A percentile compares a stretch with the other conserved stretches of the same genome.
phyloP scores from a whole-genome alignment of 345 rosid genomes.

The Lepidium didymum region DNA sequence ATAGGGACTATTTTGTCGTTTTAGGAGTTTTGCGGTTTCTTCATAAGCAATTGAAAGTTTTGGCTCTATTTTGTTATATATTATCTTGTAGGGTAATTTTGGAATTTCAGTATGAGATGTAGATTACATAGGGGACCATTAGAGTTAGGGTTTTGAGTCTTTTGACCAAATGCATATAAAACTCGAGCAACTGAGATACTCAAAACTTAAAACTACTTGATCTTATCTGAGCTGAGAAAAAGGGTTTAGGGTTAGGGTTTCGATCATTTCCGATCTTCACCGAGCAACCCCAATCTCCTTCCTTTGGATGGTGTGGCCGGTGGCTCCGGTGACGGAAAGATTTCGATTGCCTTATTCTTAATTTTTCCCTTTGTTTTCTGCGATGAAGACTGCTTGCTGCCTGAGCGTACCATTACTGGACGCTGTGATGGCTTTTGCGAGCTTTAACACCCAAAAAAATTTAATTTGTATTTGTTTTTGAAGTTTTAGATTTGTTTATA shows the following conservation, averaged over 20 bases:
- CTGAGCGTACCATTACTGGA: conserved; percentile 38
- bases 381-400: conserved; percentile 80
- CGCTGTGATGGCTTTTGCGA: conserved; percentile 66
- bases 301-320: conserved; percentile 29
- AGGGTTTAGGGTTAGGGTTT: background rate
- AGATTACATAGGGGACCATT: too few relatives aligned
- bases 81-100: conserved; percentile 1
- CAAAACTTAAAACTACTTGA: conserved; percentile 40
- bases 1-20: background rate
- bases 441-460: conserved; percentile 28
- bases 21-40: background rate
- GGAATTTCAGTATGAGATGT: background rate
- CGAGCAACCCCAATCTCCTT: conserved; percentile 29
- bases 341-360: background rate
- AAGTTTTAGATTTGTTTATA: background rate
- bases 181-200: background rate
- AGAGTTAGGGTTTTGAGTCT: conserved; percentile 6
- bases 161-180: conserved; percentile 12
- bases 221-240: conserved; percentile 72
- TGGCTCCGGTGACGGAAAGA: conserved; percentile 35
- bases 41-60: background rate
- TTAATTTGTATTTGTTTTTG: background rate
- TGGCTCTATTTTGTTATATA: background rate
- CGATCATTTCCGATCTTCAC: background rate
- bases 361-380: conserved; percentile 29